Percentiles rank a stretch among this genome's conserved stretches.
phyloP scores from a whole-genome alignment of 2,329 filamentous ascomycete genomes.

The Biscogniauxia sp. region DNA sequence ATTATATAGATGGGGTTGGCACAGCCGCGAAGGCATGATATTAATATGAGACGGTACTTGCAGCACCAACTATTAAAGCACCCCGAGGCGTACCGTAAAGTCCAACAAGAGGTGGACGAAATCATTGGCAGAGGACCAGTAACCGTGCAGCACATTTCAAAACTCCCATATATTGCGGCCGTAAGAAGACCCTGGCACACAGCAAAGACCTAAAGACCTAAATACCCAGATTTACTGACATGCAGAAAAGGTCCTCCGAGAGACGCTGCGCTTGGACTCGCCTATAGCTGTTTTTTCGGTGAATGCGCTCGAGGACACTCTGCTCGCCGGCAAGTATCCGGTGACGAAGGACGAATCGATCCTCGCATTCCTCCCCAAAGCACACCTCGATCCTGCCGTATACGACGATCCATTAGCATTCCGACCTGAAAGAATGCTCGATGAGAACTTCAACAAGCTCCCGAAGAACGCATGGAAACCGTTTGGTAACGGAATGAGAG shows the following conservation, averaged over 20 bases:
- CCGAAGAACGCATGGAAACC: conserved; percentile 48
- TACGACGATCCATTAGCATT: conserved; percentile 59
- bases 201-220: conserved; percentile 50
- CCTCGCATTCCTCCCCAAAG: conserved; percentile 42
- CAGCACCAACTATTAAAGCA: conserved; percentile 39
- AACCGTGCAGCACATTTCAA: conserved; percentile 44
- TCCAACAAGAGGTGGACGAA: conserved; percentile 51
- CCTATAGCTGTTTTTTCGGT: conserved; percentile 13
- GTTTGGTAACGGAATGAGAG: conserved; percentile 52
- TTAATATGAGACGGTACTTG: not conserved
- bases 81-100: conserved; percentile 44
- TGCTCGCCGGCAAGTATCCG: conserved; percentile 53
- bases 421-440: conserved; percentile 60
- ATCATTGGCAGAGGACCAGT: conserved; percentile 47
- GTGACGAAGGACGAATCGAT: conserved; percentile 45
- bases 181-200: conserved; percentile 46
- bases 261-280: too few relatives aligned
- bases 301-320: conserved; percentile 39
- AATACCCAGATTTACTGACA: conserved; percentile 42
- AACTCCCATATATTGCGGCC: conserved; percentile 53
- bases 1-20: too few relatives aligned
- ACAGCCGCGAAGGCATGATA: too few relatives aligned
- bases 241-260: too few relatives aligned
- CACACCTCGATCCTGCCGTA: conserved; percentile 55
- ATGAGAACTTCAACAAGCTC: conserved; percentile 43